These are phyloP conservation scores for Cyberlindnera veronae DNA, from an alignment of 805 yeast species.

Conservation along the genomic window DNA sequence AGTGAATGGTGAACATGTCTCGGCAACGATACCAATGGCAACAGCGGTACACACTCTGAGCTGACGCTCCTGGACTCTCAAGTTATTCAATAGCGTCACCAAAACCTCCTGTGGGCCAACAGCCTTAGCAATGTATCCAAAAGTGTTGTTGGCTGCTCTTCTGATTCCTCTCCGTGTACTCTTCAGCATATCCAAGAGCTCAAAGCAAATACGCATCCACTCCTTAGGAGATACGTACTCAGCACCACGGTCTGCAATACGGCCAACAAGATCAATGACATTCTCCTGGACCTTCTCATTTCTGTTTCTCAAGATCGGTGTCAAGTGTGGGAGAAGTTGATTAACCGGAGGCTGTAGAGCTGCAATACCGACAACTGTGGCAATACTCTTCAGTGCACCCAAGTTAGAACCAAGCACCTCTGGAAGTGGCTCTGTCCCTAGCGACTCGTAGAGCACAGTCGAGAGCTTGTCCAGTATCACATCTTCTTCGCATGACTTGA, in stretches of 20 bases:
- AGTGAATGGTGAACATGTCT: constrained; percentile 87
- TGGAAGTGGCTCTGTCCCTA: constrained; percentile 94
- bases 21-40: constrained; percentile 96
- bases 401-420: constrained; percentile 87
- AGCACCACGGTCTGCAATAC: constrained; percentile 75
- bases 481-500: constrained; percentile 61
- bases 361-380: constrained; percentile 55
- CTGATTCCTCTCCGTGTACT: constrained; percentile 75
- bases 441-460: constrained; percentile 77
- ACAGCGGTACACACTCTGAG: constrained; percentile 95
- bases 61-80: constrained; percentile 93
- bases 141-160: constrained; percentile 82
- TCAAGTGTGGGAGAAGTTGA: constrained; percentile 79
- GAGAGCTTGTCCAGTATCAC: constrained; percentile 64
- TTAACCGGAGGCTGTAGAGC: constrained; percentile 75
- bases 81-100: constrained; percentile 75
- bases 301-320: constrained; percentile 86
- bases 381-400: constrained; percentile 62
- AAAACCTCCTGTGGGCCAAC: constrained; percentile 96
- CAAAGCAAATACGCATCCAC: constrained; percentile 96
- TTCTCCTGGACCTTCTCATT: constrained; percentile 89
- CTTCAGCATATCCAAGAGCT: constrained; percentile 82
- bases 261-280: constrained; percentile 74
- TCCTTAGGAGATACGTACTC: constrained; percentile 86
- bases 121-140: constrained; percentile 86